Evolutionary conservation across 768 basidiomycete genomes (phyloP).

Genomic region (Pleurotus pulmonarius): DNA sequence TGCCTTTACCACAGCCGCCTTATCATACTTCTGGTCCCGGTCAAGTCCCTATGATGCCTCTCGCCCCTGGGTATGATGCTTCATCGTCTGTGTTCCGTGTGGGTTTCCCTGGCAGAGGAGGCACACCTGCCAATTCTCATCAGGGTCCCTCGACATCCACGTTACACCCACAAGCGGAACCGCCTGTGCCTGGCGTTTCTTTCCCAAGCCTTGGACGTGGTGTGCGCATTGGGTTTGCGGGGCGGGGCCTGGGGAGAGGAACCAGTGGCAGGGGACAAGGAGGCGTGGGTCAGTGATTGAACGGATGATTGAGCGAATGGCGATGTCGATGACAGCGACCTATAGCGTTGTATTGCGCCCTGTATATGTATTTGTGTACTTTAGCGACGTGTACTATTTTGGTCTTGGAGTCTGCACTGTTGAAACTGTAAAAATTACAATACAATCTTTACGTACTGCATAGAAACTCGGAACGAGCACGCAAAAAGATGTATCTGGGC

Average conservation of each 20-base stretch:
- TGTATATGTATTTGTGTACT: neutral
- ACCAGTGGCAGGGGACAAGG: slow-evolving; percentile 12
- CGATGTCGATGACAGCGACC: too few relatives aligned
- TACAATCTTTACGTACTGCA: too few relatives aligned
- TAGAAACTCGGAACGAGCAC: too few relatives aligned
- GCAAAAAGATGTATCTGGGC: neutral
- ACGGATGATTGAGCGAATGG: too few relatives aligned
- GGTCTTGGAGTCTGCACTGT: too few relatives aligned
- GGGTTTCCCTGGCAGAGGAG: slow-evolving; percentile 10
- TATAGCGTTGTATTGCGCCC: too few relatives aligned
- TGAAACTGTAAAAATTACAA: too few relatives aligned
- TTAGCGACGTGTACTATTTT: too few relatives aligned
- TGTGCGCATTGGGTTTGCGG: slow-evolving; percentile 60
- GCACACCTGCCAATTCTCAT: neutral
- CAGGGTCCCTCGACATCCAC: slow-evolving; percentile 6
- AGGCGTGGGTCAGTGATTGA: neutral
- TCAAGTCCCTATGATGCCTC: slow-evolving; percentile 12
- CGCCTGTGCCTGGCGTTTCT: slow-evolving; percentile 25
- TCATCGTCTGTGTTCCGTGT: slow-evolving; percentile 6
- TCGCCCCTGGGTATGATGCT: neutral
- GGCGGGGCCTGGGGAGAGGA: slow-evolving; percentile 38
- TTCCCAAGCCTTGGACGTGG: slow-evolving; percentile 20
- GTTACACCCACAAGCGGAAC: neutral
- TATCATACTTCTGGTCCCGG: slow-evolving; percentile 9
- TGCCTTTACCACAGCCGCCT: slow-evolving; percentile 8